phyloP scores from a whole-genome alignment of 352 stramenopile species.

The Sclerospora graminicola region DNA sequence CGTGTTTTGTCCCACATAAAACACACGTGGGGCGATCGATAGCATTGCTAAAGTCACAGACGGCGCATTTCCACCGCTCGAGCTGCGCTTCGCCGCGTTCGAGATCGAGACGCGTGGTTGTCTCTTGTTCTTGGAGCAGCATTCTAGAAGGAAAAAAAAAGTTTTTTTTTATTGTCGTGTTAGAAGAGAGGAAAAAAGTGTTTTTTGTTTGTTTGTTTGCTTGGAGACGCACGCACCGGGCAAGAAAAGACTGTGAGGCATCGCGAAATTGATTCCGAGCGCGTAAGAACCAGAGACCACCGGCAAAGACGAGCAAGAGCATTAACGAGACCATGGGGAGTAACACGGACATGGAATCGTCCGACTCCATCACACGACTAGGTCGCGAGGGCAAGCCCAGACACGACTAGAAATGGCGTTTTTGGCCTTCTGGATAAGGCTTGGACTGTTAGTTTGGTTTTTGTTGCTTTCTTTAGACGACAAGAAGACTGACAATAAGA shows the following conservation, averaged over 20 bases:
- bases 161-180: not conserved
- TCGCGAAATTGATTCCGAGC: constrained; percentile 26
- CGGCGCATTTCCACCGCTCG: constrained; percentile 64
- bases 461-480: no score
- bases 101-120: constrained; percentile 59
- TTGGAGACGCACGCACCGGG: constrained; percentile 27
- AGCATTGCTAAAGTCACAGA: constrained; percentile 75
- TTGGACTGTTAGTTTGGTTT: not conserved
- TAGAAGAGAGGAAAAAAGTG: no score
- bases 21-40: constrained; percentile 50
- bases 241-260: constrained; percentile 35
- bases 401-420: constrained; percentile 1
- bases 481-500: no score
- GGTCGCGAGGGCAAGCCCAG: not conserved
- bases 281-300: constrained; percentile 55
- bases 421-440: not conserved
- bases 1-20: constrained; percentile 65
- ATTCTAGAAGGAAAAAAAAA: constrained; percentile 22
- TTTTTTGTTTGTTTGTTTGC: no score
- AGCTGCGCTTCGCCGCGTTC: constrained; percentile 48
- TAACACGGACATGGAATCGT: constrained; percentile 51
- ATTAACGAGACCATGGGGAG: constrained; percentile 58
- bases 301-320: constrained; percentile 53
- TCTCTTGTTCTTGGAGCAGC: constrained; percentile 41
- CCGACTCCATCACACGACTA: constrained; percentile 19